Percentiles rank a stretch among this genome's conserved stretches.
Conservation (phyloP, 352 stramenopile genomes). For the Phytophthora hibernalis region DNA sequence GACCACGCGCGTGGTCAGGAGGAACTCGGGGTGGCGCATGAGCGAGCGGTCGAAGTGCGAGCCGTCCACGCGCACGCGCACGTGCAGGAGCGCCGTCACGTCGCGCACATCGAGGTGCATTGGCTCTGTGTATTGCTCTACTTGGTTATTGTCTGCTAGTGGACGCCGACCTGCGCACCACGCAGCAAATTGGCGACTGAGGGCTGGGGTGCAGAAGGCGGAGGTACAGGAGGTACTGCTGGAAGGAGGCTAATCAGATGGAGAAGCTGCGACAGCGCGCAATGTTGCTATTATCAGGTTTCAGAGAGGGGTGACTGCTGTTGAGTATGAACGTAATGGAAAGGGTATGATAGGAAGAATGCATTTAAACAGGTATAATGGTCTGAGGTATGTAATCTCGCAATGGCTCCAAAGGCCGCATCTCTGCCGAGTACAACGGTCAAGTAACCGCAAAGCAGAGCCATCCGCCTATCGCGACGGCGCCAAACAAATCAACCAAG, state of each 20-base stretch:
- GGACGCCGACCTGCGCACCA: constrained; percentile 1
- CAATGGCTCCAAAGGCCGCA: constrained; percentile 12
- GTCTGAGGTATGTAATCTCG: not conserved
- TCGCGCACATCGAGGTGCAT: constrained; percentile 56
- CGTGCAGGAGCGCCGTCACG: constrained; percentile 72
- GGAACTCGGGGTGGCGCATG: constrained; percentile 85
- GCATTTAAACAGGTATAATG: not conserved
- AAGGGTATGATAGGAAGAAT: too few relatives aligned
- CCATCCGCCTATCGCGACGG: constrained; percentile 1
- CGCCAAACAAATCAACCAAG: constrained; percentile 24
- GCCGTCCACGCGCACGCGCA: constrained; percentile 60
- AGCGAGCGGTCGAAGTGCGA: constrained; percentile 79
- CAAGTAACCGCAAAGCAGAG: constrained; percentile 14
- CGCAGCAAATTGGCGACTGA: constrained; percentile 36
- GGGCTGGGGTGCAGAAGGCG: too few relatives aligned
- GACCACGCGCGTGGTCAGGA: constrained; percentile 62
- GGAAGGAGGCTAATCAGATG: constrained; percentile 25
- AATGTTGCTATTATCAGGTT: not conserved
- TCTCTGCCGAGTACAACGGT: constrained; percentile 19
- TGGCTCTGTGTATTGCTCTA: too few relatives aligned
- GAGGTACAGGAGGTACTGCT: too few relatives aligned
- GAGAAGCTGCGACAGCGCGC: not conserved
- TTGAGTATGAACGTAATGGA: too few relatives aligned
- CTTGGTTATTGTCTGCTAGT: too few relatives aligned
- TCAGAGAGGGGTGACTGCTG: too few relatives aligned